Conservation (phyloP, 192 early-diverging fungal genomes). For the Piromyces finnis region DNA sequence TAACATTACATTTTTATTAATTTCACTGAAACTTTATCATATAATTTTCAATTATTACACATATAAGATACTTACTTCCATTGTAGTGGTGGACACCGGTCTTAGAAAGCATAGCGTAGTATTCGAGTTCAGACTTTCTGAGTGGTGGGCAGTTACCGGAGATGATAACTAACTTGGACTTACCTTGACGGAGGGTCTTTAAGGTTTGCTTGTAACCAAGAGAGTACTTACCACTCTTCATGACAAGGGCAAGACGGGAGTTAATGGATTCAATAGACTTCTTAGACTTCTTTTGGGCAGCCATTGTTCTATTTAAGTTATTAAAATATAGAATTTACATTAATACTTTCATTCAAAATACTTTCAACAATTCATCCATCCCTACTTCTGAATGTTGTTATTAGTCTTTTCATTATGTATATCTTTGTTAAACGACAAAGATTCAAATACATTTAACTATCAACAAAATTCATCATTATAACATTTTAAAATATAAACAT, state of each 20-base stretch:
- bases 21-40: neutral
- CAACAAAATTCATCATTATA: too few relatives aligned
- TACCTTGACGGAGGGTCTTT: slow-evolving; percentile 91
- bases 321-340: too few relatives aligned
- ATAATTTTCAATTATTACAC: neutral
- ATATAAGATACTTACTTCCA: slow-evolving; percentile 77
- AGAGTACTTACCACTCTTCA: slow-evolving; percentile 97
- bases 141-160: slow-evolving; percentile 98
- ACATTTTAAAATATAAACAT: too few relatives aligned
- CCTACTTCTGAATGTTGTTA: too few relatives aligned
- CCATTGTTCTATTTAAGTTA: neutral
- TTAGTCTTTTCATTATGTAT: too few relatives aligned
- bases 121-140: slow-evolving; percentile 99
- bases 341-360: too few relatives aligned
- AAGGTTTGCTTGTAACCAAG: slow-evolving; percentile 99
- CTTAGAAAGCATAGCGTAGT: slow-evolving; percentile 99
- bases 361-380: too few relatives aligned
- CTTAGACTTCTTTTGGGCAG: neutral
- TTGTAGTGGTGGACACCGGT: slow-evolving; percentile 99
- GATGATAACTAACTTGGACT: slow-evolving; percentile 98
- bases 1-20: neutral
- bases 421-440: too few relatives aligned
- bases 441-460: too few relatives aligned
- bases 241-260: slow-evolving; percentile 93
- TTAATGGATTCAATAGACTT: slow-evolving; percentile 82